These are phyloP conservation scores for Penicillium angulare DNA, from an alignment of 495 filamentous ascomycete genomes.

Conservation along the genomic window DNA sequence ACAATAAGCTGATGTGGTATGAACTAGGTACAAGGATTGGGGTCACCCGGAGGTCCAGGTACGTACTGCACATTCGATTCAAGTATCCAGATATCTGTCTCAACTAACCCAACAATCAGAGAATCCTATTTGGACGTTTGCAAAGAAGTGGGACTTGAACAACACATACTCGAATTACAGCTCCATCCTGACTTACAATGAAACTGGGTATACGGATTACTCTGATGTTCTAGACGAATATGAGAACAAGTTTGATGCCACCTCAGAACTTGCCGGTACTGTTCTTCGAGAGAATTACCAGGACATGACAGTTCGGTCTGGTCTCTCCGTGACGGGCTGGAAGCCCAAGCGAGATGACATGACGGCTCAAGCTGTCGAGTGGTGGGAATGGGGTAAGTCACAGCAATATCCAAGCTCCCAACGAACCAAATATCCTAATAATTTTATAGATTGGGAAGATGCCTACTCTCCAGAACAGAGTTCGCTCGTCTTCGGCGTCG, in stretches of 20 bases:
- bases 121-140: constrained; percentile 21
- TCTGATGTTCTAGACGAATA: constrained; percentile 10
- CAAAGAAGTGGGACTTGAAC: constrained; percentile 17
- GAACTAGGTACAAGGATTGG: constrained; percentile 18
- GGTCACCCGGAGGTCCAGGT: constrained; percentile 19
- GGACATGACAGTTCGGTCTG: constrained; percentile 61
- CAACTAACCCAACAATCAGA: background rate
- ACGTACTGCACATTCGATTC: background rate
- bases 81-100: background rate
- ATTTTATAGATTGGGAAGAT: constrained; percentile 54
- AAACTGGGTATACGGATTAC: constrained; percentile 17
- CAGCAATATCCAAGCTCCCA: too few species aligned
- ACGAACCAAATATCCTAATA: too few species aligned
- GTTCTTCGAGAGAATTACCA: constrained; percentile 59
- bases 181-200: constrained; percentile 19
- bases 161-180: constrained; percentile 20
- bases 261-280: constrained; percentile 9
- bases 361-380: constrained; percentile 61
- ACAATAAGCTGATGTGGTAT: background rate
- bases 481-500: constrained; percentile 44
- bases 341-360: constrained; percentile 56
- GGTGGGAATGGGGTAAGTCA: constrained; percentile 53
- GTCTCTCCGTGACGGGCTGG: constrained; percentile 62
- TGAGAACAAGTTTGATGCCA: constrained; percentile 4
- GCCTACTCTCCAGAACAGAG: constrained; percentile 47